Percentiles rank a stretch among this genome's conserved stretches.
Evolutionary conservation across 192 early-diverging fungal species (phyloP).

Genomic region (Rhizophagus clarus): DNA sequence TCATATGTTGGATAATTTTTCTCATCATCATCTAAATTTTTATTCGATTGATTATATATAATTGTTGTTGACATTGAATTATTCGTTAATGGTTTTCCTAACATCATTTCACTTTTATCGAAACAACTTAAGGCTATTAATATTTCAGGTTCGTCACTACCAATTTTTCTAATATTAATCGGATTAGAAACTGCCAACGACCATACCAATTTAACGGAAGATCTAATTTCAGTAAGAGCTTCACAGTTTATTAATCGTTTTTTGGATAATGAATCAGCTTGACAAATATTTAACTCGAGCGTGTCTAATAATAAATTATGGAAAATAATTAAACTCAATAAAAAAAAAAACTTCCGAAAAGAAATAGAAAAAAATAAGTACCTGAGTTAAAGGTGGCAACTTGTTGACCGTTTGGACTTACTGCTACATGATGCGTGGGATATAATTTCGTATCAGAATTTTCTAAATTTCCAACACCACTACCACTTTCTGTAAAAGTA

Average conservation of each 20-base stretch:
- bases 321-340: neutral
- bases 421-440: neutral
- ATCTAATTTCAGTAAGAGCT: neutral
- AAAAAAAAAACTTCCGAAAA: neutral
- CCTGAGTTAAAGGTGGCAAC: conserved; percentile 6
- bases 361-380: neutral
- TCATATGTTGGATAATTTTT: neutral
- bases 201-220: neutral
- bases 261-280: neutral
- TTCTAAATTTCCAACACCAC: too few relatives aligned
- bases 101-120: neutral
- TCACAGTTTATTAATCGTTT: neutral
- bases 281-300: neutral
- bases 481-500: too few relatives aligned
- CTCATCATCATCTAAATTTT: neutral
- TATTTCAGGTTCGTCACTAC: neutral
- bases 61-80: neutral
- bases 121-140: conserved; percentile 14
- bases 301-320: neutral
- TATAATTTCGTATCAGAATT: neutral
- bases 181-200: conserved; percentile 10
- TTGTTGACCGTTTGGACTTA: conserved; percentile 7
- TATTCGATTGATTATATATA: neutral
- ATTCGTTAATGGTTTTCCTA: neutral
- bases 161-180: neutral